Percentiles rank a stretch among this genome's conserved stretches.
Conservation (phyloP, 306 rosid species). For the Mimosa bimucronata region DNA sequence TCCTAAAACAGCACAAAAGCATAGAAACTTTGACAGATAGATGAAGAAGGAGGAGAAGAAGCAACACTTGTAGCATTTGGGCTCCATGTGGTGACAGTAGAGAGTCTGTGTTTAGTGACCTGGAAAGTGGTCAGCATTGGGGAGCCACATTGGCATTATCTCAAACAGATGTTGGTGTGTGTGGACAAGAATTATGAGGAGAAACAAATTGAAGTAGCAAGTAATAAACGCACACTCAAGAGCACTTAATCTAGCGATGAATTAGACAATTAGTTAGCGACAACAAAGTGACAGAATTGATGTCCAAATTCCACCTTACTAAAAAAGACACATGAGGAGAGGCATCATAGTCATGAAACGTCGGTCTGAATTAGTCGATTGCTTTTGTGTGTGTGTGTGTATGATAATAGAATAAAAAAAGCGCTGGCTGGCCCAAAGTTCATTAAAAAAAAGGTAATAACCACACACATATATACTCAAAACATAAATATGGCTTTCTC, state of each 20-base stretch:
- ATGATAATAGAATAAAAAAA: too few species aligned
- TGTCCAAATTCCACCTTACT: too few species aligned
- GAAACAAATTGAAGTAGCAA: conserved; percentile 4
- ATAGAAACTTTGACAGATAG: neutral
- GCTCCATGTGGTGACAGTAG: conserved; percentile 51
- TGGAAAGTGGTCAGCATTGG: conserved; percentile 25
- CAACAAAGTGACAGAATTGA: too few species aligned
- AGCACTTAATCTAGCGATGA: too few species aligned
- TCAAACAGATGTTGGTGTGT: conserved; percentile 12
- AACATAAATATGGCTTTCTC: conserved; percentile 27
- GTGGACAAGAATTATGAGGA: conserved; percentile 30
- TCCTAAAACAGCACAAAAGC: too few species aligned
- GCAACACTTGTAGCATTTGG: conserved; percentile 32
- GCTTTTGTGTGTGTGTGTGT: too few species aligned
- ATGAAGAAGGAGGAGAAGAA: neutral
- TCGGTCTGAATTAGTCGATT: too few species aligned
- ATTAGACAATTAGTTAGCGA: too few species aligned
- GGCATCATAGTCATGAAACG: too few species aligned
- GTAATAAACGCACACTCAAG: neutral
- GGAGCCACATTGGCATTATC: conserved; percentile 30
- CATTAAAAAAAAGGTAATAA: neutral
- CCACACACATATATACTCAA: neutral
- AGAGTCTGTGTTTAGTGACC: conserved; percentile 32
- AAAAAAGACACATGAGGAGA: too few species aligned
- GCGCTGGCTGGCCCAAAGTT: too few species aligned